Percentiles rank a stretch among this genome's conserved stretches.
These are phyloP conservation scores for Plenodomus biglobosus DNA, from an alignment of 2,329 filamentous ascomycete genomes.

Conservation along the genomic window DNA sequence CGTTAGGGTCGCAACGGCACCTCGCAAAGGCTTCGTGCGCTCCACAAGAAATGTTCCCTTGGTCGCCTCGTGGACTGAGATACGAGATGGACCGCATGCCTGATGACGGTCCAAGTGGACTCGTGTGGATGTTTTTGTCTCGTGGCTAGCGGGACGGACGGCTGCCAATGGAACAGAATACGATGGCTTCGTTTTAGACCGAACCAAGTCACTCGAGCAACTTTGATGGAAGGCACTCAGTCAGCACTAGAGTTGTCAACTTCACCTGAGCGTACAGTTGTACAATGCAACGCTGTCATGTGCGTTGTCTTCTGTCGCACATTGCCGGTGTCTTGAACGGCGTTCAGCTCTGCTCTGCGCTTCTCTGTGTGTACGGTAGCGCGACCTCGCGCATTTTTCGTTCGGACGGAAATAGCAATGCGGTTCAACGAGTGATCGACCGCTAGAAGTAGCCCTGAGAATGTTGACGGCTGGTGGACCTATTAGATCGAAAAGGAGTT, in stretches of 20 bases:
- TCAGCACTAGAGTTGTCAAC: neutral
- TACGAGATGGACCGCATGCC: neutral
- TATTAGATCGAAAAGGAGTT: conserved; percentile 5
- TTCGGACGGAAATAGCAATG: conserved; percentile 3
- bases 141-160: neutral
- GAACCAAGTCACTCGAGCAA: neutral
- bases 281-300: conserved; percentile 5
- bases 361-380: neutral
- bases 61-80: neutral
- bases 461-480: neutral
- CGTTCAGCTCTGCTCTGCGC: neutral
- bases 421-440: conserved; percentile 4
- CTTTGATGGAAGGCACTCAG: neutral
- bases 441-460: neutral
- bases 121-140: neutral
- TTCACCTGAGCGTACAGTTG: neutral
- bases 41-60: neutral
- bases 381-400: conserved; percentile 1
- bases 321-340: neutral
- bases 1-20: conserved; percentile 3
- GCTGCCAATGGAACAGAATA: neutral
- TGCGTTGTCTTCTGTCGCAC: neutral
- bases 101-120: neutral
- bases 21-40: neutral
- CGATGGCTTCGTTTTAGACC: neutral